Base-by-base conservation (phyloP, 2,329 filamentous ascomycete species). In the Arthrobotrys sphaeroides region DNA sequence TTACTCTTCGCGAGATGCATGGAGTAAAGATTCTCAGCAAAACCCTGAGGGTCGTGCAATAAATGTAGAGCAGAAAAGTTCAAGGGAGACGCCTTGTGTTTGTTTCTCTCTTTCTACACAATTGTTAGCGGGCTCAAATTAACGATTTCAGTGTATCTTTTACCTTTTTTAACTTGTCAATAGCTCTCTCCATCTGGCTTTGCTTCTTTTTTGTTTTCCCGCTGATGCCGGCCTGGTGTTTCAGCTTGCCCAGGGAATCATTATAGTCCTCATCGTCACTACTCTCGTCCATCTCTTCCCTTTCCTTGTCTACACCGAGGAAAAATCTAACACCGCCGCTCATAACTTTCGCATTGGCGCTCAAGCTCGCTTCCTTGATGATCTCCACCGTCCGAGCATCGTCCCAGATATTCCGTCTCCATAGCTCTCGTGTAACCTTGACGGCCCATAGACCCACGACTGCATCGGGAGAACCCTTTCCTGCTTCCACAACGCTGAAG, bases 1-100 rank as follows among this genome's bases (percentile, higher is more conserved):
- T 93, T 96, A 20, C 90, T 89, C 80, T 91, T 94, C 79, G 96
- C 93, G 43, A 99, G 85, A 80, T 99, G 95, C 82, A 95, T 97
- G 45, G 89, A 88, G 83, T 97, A 99, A 5, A 99, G 86, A 57
- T 88, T 87, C 83, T 99, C 95, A 2, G 93, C 92, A 80, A 98
- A 98, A 0, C 91, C 92, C 82, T 99, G 95, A 0, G 95, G 94
- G 79, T 98, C 94, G 82, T 97, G 92, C 1, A 99, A 86, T 20
- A 99, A 87, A 82, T 99, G 95, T 42, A 99, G 86, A 0, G 95
- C 95, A 0, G 94, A 97, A 82, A 99, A 99, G 84, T 99, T 99
- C 78, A 99, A 87, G 0, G 91, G 89, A 80, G 96, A 92, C 2
- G 93, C 92, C 78, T 92, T 88, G 78, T 89, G 88, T 87, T 97